Base-by-base conservation (phyloP, 495 filamentous ascomycete species). In the Chaetomium fimeti region DNA sequence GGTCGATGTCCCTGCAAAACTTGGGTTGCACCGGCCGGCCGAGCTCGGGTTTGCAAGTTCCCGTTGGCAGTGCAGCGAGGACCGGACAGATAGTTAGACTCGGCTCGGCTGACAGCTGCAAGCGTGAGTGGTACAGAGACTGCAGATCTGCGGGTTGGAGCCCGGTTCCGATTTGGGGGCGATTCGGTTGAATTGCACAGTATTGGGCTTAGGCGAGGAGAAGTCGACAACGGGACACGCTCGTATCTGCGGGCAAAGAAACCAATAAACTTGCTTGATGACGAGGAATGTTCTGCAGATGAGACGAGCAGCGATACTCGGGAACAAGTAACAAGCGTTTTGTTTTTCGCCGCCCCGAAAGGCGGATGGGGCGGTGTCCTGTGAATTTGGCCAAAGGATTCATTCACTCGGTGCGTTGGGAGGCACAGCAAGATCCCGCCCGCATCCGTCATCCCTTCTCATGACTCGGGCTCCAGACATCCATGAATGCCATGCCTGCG, bases 381-480 rank as follows among this genome's bases (percentile, higher is more conserved):
- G 32, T 9, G 32, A 36, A 36, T 9, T 36, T 36, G 32, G 32
- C 32, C 6, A 36, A 36, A 36, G 32, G 32, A 36, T 36, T 36
- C 32, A 36, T 36, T 11, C 32, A 5, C 32, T 11, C 8, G 6
- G 8, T 36, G 32, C 1, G 32, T 36, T 55, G 27, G 27, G 53
- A 12, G 53, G 53, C 53, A 56, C 28, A 38, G 53, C 53, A 22
- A n/a, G n/a, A 40, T 38, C 8, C 28, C n/a, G 32, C 12, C 28
- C 53, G 16, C 32, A 25, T 40, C 53, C 53, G 53, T 56, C 53
- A 13, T 22, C 29, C 53, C 53, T 56, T 56, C 32, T 40, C 53
- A 40, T 56, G 32, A 56, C 32, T 40, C 53, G 53, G 25, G 22
- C 27, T 18, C 18, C 28, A 24, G n/a, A 20, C n/a, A n/a, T n/a